Base-by-base conservation (phyloP, 257 asterid species). In the Scutellaria minor region DNA sequence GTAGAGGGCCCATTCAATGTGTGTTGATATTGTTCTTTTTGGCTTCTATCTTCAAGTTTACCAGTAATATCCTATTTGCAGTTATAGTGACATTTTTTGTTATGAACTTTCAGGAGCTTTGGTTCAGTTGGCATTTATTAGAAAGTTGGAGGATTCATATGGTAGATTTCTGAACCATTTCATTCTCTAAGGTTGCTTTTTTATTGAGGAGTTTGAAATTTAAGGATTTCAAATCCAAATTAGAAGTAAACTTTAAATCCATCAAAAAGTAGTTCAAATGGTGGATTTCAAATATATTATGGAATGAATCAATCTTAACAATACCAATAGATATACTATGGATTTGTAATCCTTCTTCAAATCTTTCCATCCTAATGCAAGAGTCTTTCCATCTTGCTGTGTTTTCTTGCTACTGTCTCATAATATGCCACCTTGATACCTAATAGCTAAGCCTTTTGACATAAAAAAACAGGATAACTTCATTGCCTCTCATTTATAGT, bases 81-180 rank as follows among this genome's bases (percentile, higher is more conserved):
- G 58, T 37, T 60, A 14, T 56, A 70, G 62, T 73, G 72, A 60
- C 48, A 31, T 48, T 79, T 73, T 24, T 24, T 58, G 39, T 11
- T 57, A 57, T 58, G 60, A 74, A 68, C 69, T 54, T 83, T 79
- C 89, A 90, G 97, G 97, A 71, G 93, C 88, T 63, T 74, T 88
- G 77, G 61, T 84, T 31, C 96, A 90, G 71, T 78, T 90, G 81
- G 85, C 93, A 72, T 86, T 79, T 78, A 90, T 90, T 67, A 65
- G 85, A 69, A 86, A 78, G 83, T 66, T 90, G 89, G 97, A 90
- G 82, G 96, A 90, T 77, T 77, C 96, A 79, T 76, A 82, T 62
- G 96, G 97, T 90, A 85, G 31, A 67, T 74, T 77, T 85, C 71
- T 68, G 47, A 22, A 71, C 75, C 71, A 22, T 40, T 66, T 73